phyloP scores from a whole-genome alignment of 2,329 filamentous ascomycete species.

The Sporothrix variecibatus region DNA sequence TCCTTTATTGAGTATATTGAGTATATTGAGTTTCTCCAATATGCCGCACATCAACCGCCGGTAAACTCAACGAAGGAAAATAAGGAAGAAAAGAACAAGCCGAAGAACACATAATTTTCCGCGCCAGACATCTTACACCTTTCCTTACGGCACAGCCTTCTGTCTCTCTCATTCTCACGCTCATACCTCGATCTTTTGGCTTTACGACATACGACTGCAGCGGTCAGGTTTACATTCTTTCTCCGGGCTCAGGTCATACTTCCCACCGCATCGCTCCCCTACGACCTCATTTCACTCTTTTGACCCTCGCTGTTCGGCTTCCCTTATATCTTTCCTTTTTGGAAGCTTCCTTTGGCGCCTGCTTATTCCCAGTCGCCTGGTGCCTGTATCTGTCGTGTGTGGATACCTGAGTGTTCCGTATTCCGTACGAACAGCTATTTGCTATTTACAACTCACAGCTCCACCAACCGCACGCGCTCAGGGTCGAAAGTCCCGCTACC shows the following conservation, averaged over 20 bases:
- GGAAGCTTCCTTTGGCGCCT: neutral
- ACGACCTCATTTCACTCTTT: neutral
- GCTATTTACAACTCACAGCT: constrained; percentile 2
- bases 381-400: neutral
- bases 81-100: constrained; percentile 1
- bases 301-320: neutral
- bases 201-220: neutral
- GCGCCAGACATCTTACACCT: neutral
- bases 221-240: neutral
- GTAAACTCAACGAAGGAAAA: neutral
- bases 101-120: neutral
- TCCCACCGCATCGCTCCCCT: neutral
- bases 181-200: neutral
- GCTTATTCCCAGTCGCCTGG: neutral
- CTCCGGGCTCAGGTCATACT: neutral
- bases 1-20: neutral
- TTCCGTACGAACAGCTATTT: constrained; percentile 8
- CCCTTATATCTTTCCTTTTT: neutral
- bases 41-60: constrained; percentile 21
- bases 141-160: neutral
- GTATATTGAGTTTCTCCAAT: constrained; percentile 1
- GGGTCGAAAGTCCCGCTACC: neutral
- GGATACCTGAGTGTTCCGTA: neutral
- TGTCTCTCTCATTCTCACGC: neutral
- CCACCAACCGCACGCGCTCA: constrained; percentile 6